These are phyloP conservation scores for Cryptococcus deneoformans DNA, from an alignment of 1,284 basidiomycete genomes.

Conservation along the genomic window DNA sequence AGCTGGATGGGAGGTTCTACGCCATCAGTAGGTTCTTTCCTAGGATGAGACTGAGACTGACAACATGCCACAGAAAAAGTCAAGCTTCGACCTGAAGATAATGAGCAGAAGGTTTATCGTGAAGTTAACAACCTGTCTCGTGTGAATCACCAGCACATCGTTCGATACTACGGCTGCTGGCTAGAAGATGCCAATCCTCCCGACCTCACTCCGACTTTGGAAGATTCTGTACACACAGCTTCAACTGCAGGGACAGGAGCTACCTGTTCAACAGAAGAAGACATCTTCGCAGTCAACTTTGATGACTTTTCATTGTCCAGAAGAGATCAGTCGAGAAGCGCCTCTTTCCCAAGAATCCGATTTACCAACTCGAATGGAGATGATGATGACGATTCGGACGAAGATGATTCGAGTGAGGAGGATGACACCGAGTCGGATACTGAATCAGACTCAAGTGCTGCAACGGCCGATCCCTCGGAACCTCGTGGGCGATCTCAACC, in stretches of 20 bases:
- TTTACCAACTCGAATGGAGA: conserved; percentile 44
- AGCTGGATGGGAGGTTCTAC: conserved; percentile 53
- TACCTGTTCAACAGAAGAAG: conserved; percentile 16
- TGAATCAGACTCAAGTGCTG: conserved; percentile 13
- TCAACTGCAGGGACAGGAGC: neutral
- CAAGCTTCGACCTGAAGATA: conserved; percentile 70
- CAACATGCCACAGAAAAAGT: conserved; percentile 72
- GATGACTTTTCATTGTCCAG: conserved; percentile 38
- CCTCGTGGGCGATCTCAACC: conserved; percentile 4
- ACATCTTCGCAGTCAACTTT: conserved; percentile 43
- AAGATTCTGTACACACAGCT: conserved; percentile 8
- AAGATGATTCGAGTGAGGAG: neutral
- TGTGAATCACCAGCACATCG: conserved; percentile 84
- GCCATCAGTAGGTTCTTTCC: conserved; percentile 51
- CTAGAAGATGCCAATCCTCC: conserved; percentile 40
- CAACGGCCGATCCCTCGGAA: conserved; percentile 35
- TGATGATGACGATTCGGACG: conserved; percentile 18
- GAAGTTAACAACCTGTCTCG: conserved; percentile 87
- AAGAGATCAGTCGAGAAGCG: conserved; percentile 37
- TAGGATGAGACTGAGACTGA: neutral
- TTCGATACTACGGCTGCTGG: conserved; percentile 63
- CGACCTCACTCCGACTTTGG: conserved; percentile 15
- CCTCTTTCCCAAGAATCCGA: conserved; percentile 46
- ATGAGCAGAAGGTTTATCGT: conserved; percentile 82
- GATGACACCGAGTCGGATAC: neutral